Evolutionary conservation across 225 moss, liverwort and hornwort genomes (phyloP).

Genomic region (Anthoceros angustus): DNA sequence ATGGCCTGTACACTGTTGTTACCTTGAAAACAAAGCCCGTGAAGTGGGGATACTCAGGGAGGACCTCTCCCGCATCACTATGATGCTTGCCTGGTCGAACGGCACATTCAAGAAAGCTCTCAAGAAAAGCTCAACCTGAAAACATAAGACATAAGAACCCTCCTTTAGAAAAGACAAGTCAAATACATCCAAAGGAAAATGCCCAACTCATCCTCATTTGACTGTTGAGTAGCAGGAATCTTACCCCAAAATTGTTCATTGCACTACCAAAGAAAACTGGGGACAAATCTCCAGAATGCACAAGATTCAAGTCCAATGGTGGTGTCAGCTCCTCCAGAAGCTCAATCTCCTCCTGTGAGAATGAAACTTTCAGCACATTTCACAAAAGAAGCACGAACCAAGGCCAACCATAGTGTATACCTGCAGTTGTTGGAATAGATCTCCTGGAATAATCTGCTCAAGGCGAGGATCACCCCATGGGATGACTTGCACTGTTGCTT

Average conservation of each 20-base stretch:
- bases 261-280: conserved; percentile 96
- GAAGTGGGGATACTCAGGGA: conserved; percentile 77
- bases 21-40: conserved; percentile 97
- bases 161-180: background rate
- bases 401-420: conserved; percentile 14
- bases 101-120: conserved; percentile 69
- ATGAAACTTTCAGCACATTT: background rate
- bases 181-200: background rate
- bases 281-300: conserved; percentile 77
- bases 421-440: conserved; percentile 66
- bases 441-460: conserved; percentile 43
- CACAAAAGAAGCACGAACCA: background rate
- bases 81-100: conserved; percentile 47
- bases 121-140: conserved; percentile 83
- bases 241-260: conserved; percentile 98
- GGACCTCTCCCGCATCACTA: conserved; percentile 73
- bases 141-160: background rate
- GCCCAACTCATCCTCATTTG: conserved; percentile 2
- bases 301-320: conserved; percentile 67
- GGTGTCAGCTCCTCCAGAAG: conserved; percentile 85
- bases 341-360: conserved; percentile 63
- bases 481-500: conserved; percentile 43
- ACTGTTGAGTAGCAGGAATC: background rate
- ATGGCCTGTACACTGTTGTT: background rate
- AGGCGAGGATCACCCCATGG: conserved; percentile 69